Evolutionary conservation across 2,329 filamentous ascomycete species (phyloP), one percentile per base, ranked within the genome.

Genomic region (Scedosporium apiospermum): DNA sequence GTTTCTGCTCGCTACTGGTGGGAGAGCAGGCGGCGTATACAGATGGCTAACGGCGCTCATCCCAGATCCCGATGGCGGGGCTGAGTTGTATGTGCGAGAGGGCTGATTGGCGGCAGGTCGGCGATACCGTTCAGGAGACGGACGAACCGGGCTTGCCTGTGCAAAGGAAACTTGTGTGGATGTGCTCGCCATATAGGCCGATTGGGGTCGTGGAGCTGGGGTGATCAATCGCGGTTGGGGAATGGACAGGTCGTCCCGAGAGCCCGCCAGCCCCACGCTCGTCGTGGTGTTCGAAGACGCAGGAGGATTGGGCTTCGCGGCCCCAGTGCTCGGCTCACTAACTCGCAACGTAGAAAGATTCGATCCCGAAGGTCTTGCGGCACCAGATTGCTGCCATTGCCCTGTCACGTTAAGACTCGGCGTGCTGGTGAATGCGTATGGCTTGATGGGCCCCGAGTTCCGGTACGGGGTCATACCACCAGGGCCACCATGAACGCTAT

Each of bases 61-160:
- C 64, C 70, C 69, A 62, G 62, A 69, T 62, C 63, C 66, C 66
- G 70, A 21, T 70, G 72, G 65, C 73, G 76, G 60, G 67, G 71
- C 69, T 67, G 76, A 69, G 53, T 77, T 71, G 55, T 75, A 73
- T 16, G 74, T 75, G 44, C 75, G 73, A 10, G 65, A 68, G 57
- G 78, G 76, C 41, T 75, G 73, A 60, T 72, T 82, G 63, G 82
- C 79, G 62, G 80, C 80, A 64, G 81, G 74, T 60, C 92, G 88
- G 68, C 92, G 84, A 72, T 97, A 97, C 64, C 93, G 86, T 72
- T 96, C 92, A 1, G 91, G 90, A 1, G 89, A 86, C 23, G 87
- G 79, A 69, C 91, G 92, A 57, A 79, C 75, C 23, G 84, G 79
- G 3, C 81, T 78, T 51, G 87, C 81, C 74, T 76, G 88, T 70